A percentile compares a stretch with the other conserved stretches of the same genome.
These are phyloP conservation scores for Trichoderma harzianum DNA, from an alignment of 2,329 filamentous ascomycete species.

Conservation along the genomic window DNA sequence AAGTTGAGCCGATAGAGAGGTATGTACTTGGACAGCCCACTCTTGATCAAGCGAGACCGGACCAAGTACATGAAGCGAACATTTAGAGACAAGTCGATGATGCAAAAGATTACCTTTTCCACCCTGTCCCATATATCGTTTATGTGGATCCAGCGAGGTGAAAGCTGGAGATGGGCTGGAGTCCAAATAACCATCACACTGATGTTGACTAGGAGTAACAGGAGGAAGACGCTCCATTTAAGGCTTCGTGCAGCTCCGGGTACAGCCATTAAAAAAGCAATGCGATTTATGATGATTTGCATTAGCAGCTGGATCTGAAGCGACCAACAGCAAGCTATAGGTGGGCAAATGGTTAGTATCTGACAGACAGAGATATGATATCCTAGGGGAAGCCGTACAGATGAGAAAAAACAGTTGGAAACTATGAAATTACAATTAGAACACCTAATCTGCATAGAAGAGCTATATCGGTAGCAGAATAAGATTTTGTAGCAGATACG, in stretches of 20 bases:
- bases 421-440: neutral
- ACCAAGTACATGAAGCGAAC: neutral
- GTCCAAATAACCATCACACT: neutral
- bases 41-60: neutral
- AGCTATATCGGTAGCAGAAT: accelerated
- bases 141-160: neutral
- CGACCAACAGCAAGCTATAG: neutral
- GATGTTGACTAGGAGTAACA: neutral
- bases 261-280: neutral
- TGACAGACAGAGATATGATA: neutral
- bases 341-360: neutral
- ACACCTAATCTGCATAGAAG: neutral
- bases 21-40: neutral
- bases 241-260: neutral
- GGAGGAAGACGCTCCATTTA: neutral
- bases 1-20: neutral
- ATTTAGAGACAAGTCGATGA: neutral
- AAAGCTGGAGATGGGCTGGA: neutral
- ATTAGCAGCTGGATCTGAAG: neutral
- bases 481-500: neutral
- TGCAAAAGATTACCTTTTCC: neutral
- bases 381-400: neutral
- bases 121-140: neutral
- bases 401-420: neutral
- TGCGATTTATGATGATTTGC: neutral